A percentile compares a stretch with the other conserved stretches of the same genome.
phyloP scores from a whole-genome alignment of 2,329 filamentous ascomycete genomes.

The Claviceps pazoutovae region DNA sequence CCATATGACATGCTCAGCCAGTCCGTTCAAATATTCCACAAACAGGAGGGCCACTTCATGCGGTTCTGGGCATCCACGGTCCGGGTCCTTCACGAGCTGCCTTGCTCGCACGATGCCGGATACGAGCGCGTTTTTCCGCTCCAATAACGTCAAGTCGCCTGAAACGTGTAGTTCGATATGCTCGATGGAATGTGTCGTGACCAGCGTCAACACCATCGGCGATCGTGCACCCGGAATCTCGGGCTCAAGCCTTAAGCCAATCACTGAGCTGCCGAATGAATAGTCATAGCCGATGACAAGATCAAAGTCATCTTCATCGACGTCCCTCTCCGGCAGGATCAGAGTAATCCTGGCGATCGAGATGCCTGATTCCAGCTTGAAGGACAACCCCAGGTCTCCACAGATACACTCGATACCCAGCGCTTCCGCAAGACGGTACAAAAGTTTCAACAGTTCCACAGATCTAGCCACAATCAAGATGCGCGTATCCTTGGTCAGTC shows the following conservation, averaged over 20 bases:
- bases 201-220: slow-evolving; percentile 34
- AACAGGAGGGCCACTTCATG: slow-evolving; percentile 34
- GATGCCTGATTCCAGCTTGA: slow-evolving; percentile 14
- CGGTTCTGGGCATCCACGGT: slow-evolving; percentile 26
- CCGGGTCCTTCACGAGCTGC: slow-evolving; percentile 26
- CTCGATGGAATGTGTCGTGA: slow-evolving; percentile 39
- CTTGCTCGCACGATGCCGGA: slow-evolving; percentile 23
- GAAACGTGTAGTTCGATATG: slow-evolving; percentile 37
- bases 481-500: slow-evolving; percentile 29
- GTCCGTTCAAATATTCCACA: slow-evolving; percentile 27
- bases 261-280: slow-evolving; percentile 27
- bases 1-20: slow-evolving; percentile 27
- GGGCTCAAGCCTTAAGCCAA: slow-evolving; percentile 3
- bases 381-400: slow-evolving; percentile 15
- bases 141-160: slow-evolving; percentile 20
- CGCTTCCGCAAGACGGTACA: slow-evolving; percentile 33
- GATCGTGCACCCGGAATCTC: slow-evolving; percentile 10
- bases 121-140: slow-evolving; percentile 33
- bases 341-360: slow-evolving; percentile 28
- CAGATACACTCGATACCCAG: slow-evolving; percentile 23
- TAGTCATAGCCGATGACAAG: slow-evolving; percentile 41
- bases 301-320: slow-evolving; percentile 29
- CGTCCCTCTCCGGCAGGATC: slow-evolving; percentile 24
- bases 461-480: slow-evolving; percentile 41
- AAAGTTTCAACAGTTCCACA: slow-evolving; percentile 34